These are phyloP conservation scores for Suillus subalutaceus DNA, from an alignment of 768 basidiomycete genomes.

Conservation along the genomic window DNA sequence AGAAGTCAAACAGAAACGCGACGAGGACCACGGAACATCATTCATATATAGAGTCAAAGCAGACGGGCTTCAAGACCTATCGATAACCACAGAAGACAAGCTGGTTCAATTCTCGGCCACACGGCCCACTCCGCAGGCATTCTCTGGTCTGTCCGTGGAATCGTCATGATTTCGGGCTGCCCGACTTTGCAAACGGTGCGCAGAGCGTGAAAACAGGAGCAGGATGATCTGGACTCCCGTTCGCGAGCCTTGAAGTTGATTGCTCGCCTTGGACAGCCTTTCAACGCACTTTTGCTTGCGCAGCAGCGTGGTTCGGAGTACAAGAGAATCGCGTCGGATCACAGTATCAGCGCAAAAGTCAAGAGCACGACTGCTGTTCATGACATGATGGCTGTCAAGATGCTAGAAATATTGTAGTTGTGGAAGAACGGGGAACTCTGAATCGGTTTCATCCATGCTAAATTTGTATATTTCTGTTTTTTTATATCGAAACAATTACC, in stretches of 20 bases:
- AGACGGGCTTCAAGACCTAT: neutral
- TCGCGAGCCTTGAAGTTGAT: neutral
- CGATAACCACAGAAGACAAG: neutral
- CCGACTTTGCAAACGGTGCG: neutral
- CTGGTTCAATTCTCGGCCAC: neutral
- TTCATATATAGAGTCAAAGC: neutral
- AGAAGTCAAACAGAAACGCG: neutral
- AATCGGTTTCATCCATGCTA: too few relatives aligned
- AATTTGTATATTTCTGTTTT: too few relatives aligned
- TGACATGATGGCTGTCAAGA: neutral
- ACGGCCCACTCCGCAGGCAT: neutral
- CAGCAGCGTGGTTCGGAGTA: neutral
- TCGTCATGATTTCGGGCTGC: slow-evolving; percentile 1
- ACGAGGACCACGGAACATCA: neutral
- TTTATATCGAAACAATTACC: neutral
- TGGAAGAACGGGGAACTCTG: too few relatives aligned
- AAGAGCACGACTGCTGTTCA: slow-evolving; percentile 1
- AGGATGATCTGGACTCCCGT: neutral
- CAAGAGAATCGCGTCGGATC: neutral
- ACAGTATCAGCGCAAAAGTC: neutral
- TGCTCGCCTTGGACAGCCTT: neutral
- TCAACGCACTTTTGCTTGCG: neutral
- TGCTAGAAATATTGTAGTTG: neutral
- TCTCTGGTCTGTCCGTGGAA: neutral
- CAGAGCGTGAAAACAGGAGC: neutral